Percentiles rank a stretch among this genome's conserved stretches.
These are phyloP conservation scores for Phalaenopsis equestris DNA, from an alignment of 106 monocot genomes.

Conservation along the genomic window DNA sequence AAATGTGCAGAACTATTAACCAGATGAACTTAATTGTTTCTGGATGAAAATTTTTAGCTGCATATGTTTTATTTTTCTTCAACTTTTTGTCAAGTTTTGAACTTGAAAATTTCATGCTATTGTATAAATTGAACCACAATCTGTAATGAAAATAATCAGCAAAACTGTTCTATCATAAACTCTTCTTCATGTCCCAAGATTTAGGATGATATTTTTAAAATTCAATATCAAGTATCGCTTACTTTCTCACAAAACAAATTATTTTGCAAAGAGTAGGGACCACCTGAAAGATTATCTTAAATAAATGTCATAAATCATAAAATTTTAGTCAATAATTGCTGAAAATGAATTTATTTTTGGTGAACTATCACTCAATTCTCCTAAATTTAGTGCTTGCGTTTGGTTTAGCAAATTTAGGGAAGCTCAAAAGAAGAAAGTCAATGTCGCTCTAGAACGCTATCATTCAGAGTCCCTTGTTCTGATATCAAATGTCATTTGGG, in stretches of 20 bases:
- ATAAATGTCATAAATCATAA: not conserved
- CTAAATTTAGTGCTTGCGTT: not conserved
- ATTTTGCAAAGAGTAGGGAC: not conserved
- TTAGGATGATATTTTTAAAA: not conserved
- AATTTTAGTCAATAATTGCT: not conserved
- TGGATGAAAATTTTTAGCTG: not conserved
- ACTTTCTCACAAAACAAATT: not conserved
- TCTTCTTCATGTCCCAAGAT: not conserved
- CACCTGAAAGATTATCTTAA: not conserved
- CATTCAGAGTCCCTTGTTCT: not conserved
- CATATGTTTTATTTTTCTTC: not conserved
- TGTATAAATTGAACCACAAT: not conserved
- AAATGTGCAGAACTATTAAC: not conserved
- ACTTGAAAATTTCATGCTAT: not conserved
- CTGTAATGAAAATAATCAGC: not conserved
- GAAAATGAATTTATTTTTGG: not conserved
- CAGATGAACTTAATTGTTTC: not conserved
- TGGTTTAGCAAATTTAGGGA: not conserved
- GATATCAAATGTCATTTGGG: not conserved
- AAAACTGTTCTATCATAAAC: not conserved
- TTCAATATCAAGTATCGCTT: not conserved
- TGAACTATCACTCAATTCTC: not conserved
- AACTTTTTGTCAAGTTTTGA: not conserved
- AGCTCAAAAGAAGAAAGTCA: not conserved
- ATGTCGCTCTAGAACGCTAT: not conserved